phyloP scores from a whole-genome alignment of 495 filamentous ascomycete genomes.

The Neurospora sp. region DNA sequence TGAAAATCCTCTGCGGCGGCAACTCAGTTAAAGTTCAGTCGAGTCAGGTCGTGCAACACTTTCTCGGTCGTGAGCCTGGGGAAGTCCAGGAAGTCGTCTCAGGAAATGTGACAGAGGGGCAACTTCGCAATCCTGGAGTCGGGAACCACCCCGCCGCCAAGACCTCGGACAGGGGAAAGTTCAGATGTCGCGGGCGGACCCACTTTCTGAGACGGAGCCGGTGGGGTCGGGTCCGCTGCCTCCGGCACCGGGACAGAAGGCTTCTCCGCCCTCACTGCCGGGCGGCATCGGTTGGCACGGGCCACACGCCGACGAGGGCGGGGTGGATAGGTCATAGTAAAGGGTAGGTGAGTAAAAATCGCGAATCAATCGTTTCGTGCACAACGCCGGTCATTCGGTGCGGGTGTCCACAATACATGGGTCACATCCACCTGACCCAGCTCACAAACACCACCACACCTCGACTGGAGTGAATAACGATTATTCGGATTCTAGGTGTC shows the following conservation, averaged over 20 bases:
- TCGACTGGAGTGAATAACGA: neutral
- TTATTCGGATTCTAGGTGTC: neutral
- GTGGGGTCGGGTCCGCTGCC: neutral
- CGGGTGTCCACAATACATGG: neutral
- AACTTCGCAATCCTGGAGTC: neutral
- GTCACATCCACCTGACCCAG: neutral
- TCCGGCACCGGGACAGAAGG: neutral
- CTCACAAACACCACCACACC: neutral
- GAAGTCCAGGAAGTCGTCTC: neutral
- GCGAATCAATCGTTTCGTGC: neutral
- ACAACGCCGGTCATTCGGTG: too few relatives aligned
- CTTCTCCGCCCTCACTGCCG: neutral
- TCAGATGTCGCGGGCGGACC: neutral
- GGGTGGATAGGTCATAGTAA: neutral
- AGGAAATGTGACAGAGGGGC: neutral
- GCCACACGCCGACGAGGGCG: neutral
- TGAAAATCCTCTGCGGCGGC: neutral
- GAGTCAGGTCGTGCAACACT: neutral
- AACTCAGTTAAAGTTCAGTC: neutral
- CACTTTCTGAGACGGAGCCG: neutral
- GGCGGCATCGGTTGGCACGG: neutral
- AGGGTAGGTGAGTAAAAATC: neutral
- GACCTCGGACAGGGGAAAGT: neutral
- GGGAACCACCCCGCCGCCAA: neutral
- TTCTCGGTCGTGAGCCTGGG: neutral